Percentiles rank a stretch among this genome's conserved stretches.
Conservation (phyloP, 164 flowering plant genomes). For the Cinnamomum micranthum region DNA sequence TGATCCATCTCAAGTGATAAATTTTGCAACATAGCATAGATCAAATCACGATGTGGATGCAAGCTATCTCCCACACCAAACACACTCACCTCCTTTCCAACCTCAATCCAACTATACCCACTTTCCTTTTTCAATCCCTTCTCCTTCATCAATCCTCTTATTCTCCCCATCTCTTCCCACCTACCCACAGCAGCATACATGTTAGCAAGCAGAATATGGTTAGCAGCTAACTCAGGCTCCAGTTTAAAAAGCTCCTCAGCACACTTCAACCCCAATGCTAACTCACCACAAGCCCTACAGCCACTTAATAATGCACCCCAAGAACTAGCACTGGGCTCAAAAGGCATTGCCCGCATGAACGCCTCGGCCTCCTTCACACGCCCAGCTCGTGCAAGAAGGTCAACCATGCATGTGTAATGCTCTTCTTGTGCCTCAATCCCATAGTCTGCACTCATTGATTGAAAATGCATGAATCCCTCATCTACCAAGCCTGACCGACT, state of each 20-base stretch:
- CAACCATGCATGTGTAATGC: slow-evolving; percentile 19
- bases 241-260: slow-evolving; percentile 20
- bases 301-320: slow-evolving; percentile 23
- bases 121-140: slow-evolving; percentile 20
- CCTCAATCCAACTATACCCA: slow-evolving; percentile 25
- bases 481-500: slow-evolving; percentile 20
- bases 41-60: slow-evolving; percentile 17
- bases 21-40: slow-evolving; percentile 8
- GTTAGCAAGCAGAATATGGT: slow-evolving; percentile 19
- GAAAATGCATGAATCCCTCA: slow-evolving; percentile 13
- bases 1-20: slow-evolving; percentile 10
- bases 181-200: slow-evolving; percentile 22
- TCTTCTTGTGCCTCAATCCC: slow-evolving; percentile 13
- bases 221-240: slow-evolving; percentile 20
- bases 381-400: slow-evolving; percentile 19
- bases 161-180: slow-evolving; percentile 20
- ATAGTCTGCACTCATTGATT: slow-evolving; percentile 9
- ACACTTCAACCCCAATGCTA: slow-evolving; percentile 10
- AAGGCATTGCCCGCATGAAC: slow-evolving; percentile 20
- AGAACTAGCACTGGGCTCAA: slow-evolving; percentile 17
- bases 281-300: slow-evolving; percentile 15
- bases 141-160: slow-evolving; percentile 17
- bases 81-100: slow-evolving; percentile 12
- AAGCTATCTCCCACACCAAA: slow-evolving; percentile 20
- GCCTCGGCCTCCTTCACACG: slow-evolving; percentile 17